Evolutionary conservation across 2,329 filamentous ascomycete genomes (phyloP).

Genomic region (Aureobasidium vineae): DNA sequence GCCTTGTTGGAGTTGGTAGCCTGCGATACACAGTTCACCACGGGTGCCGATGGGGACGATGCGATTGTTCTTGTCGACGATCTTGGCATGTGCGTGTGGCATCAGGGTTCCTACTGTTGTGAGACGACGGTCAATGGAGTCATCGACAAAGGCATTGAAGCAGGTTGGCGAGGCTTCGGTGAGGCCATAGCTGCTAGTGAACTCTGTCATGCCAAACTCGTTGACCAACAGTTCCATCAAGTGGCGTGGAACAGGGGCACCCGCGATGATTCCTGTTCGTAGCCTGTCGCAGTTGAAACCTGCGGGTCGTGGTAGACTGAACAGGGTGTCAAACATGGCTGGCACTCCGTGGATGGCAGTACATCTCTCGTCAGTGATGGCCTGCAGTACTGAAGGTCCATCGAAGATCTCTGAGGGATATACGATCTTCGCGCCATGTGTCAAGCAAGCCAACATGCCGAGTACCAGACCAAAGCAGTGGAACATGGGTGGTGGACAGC

Average conservation of each 20-base stretch:
- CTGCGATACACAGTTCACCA: constrained; percentile 74
- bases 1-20: constrained; percentile 69
- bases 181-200: constrained; percentile 55
- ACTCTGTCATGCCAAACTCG: constrained; percentile 72
- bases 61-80: constrained; percentile 65
- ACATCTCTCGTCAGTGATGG: constrained; percentile 53
- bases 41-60: constrained; percentile 65
- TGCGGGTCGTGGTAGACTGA: constrained; percentile 49
- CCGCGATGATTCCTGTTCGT: constrained; percentile 75
- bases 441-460: constrained; percentile 68
- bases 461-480: constrained; percentile 83
- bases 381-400: constrained; percentile 61
- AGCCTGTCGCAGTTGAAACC: constrained; percentile 51
- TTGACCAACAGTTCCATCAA: constrained; percentile 71
- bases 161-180: constrained; percentile 78
- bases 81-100: constrained; percentile 72
- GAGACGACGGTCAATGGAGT: constrained; percentile 64
- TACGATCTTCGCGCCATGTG: constrained; percentile 72
- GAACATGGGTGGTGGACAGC: constrained; percentile 80
- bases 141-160: constrained; percentile 75
- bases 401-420: constrained; percentile 75
- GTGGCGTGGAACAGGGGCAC: constrained; percentile 70
- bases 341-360: constrained; percentile 79
- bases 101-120: constrained; percentile 73
- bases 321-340: constrained; percentile 74